phyloP scores from a whole-genome alignment of 805 yeast genomes.

The Dipodascus geniculatus region DNA sequence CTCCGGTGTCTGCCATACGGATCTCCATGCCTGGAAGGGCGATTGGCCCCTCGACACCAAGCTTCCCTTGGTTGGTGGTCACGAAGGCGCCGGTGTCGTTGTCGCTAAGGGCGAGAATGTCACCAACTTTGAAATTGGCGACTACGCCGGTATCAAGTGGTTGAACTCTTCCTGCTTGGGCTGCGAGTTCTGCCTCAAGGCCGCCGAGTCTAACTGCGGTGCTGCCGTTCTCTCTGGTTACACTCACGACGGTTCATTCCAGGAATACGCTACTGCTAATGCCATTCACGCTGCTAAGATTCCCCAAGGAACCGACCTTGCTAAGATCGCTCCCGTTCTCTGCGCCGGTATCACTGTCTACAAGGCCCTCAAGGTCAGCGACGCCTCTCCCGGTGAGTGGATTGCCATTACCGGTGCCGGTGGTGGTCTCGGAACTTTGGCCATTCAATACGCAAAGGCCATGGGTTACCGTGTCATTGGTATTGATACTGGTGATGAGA shows the following conservation, averaged over 20 bases:
- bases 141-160: constrained; percentile 78
- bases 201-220: constrained; percentile 59
- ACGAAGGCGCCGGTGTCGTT: constrained; percentile 82
- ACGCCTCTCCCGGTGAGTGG: constrained; percentile 59
- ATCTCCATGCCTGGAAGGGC: constrained; percentile 88
- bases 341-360: constrained; percentile 90
- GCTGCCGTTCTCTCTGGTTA: constrained; percentile 68
- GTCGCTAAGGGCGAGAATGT: constrained; percentile 67
- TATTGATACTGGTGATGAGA: constrained; percentile 60
- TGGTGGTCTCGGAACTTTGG: constrained; percentile 69
- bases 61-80: constrained; percentile 76
- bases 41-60: constrained; percentile 79
- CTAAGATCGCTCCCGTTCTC: constrained; percentile 66
- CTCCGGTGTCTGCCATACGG: constrained; percentile 92
- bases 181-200: constrained; percentile 65
- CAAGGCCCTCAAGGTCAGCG: constrained; percentile 79
- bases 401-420: constrained; percentile 71
- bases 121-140: constrained; percentile 62
- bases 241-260: constrained; percentile 86
- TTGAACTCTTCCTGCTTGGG: constrained; percentile 63
- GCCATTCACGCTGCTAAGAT: constrained; percentile 78
- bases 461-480: constrained; percentile 66
- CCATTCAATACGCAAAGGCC: constrained; percentile 63
- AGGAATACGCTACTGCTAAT: constrained; percentile 81
- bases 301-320: constrained; percentile 64